These are phyloP conservation scores for Waltergamsia citrina DNA, from an alignment of 2,329 filamentous ascomycete species.

Conservation along the genomic window DNA sequence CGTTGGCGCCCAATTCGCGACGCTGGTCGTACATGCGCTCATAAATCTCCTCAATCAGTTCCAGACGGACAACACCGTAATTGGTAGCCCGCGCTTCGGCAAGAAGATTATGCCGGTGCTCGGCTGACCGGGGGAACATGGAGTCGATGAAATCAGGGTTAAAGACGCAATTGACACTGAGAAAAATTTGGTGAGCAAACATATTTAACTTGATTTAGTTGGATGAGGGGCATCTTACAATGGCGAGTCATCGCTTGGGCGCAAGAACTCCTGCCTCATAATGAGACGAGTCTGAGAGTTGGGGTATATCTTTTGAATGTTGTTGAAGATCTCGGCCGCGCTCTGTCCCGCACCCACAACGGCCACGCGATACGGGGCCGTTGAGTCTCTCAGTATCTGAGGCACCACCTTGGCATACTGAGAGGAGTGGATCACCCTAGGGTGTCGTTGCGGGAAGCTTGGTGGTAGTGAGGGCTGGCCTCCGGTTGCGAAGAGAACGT, in stretches of 20 bases:
- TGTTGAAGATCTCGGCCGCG: conserved; percentile 91
- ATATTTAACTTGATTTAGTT: neutral
- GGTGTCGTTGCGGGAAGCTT: conserved; percentile 58
- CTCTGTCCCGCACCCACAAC: conserved; percentile 87
- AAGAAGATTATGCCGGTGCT: conserved; percentile 51
- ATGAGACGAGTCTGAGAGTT: conserved; percentile 70
- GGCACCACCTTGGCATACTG: conserved; percentile 63
- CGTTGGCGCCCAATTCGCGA: conserved; percentile 57
- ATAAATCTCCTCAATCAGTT: conserved; percentile 82
- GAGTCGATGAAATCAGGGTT: conserved; percentile 76
- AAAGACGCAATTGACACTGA: conserved; percentile 89
- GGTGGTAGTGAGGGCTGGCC: conserved; percentile 61
- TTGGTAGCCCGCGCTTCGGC: conserved; percentile 75
- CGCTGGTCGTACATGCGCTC: conserved; percentile 81
- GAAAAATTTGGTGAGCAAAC: neutral
- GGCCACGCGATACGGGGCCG: conserved; percentile 61
- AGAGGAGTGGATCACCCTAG: conserved; percentile 78
- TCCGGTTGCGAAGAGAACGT: conserved; percentile 53
- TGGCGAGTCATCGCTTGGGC: conserved; percentile 89
- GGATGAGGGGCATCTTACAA: conserved; percentile 56
- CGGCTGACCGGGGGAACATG: conserved; percentile 59
- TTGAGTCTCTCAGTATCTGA: conserved; percentile 45
- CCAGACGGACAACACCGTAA: conserved; percentile 88
- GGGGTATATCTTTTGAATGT: conserved; percentile 73
- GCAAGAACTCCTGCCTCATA: conserved; percentile 74